Base-by-base conservation (phyloP, 2,329 filamentous ascomycete genomes). In the Dactylellina sp. region DNA sequence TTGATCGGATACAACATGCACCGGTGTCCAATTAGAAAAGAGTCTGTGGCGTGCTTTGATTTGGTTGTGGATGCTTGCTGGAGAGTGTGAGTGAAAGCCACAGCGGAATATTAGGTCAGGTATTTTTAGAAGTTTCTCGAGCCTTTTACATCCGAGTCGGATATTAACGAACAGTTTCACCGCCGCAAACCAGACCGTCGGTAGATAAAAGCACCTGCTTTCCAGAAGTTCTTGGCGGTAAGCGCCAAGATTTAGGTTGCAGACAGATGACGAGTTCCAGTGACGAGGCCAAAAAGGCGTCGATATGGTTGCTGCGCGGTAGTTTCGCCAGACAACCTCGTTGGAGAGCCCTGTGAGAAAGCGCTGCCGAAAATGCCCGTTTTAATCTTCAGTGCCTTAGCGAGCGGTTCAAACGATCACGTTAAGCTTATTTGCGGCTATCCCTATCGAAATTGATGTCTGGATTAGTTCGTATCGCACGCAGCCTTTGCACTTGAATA, bases 141-240 rank as follows among this genome's bases (percentile, higher is more conserved):
- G 40, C 14, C 16, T 22, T 46, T 65, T 72, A 65, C 44, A 56
- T 56, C 68, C 68, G 60, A 72, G 60, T 72, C 68, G 68, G 68
- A 72, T 39, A 72, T 72, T 72, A 72, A 20, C 20, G 11, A 2
- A n/a, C n/a, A 61, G 20, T 20, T 53, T 61, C 55, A 50, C 53
- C 35, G 50, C 66, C 53, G 28, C 57, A 49, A 64, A 11, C 52
- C 60, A 60, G 32, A 1, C 42, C 18, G 32, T 49, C 55, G 60
- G 60, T 24, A 44, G 18, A 53, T 47, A 12, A n/a, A 42, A 12
- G 14, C 42, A 25, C n/a, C 37, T 6, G 4, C 37, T 14, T 72
- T 72, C 68, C 59, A 72, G 68, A 72, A 72, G 60, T 2, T 56
- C 68, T 72, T 72, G 68, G 68, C 60, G 68, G 46, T 72, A 60